A percentile compares a stretch with the other conserved stretches of the same genome.
phyloP scores from a whole-genome alignment of 2,329 filamentous ascomycete genomes.

The Aureobasidium sp. region DNA sequence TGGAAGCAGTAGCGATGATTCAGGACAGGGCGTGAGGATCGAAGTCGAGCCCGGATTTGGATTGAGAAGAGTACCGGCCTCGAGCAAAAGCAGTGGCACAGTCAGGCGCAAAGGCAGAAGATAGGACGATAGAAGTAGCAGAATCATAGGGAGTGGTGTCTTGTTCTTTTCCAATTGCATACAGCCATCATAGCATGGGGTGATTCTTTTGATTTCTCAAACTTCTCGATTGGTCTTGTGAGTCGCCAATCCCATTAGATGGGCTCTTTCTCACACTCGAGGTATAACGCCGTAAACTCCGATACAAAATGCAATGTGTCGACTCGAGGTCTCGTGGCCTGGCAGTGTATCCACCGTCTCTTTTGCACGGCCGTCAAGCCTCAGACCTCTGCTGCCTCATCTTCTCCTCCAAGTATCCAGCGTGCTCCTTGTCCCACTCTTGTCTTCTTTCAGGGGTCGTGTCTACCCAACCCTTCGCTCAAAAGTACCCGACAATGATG shows the following conservation, averaged over 20 bases:
- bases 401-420: neutral
- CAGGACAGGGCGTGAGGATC: slow-evolving; percentile 12
- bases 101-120: slow-evolving; percentile 16
- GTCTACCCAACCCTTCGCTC: neutral
- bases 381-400: neutral
- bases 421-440: neutral
- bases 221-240: neutral
- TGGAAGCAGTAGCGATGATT: slow-evolving; percentile 17
- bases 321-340: neutral
- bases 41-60: slow-evolving; percentile 15
- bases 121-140: neutral
- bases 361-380: neutral
- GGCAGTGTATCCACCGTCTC: neutral
- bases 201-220: neutral
- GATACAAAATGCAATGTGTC: slow-evolving; percentile 6
- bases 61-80: slow-evolving; percentile 15
- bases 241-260: neutral
- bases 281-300: slow-evolving; percentile 2
- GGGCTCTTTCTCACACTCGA: neutral
- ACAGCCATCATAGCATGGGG: neutral
- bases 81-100: slow-evolving; percentile 12
- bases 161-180: neutral
- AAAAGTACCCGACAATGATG: slow-evolving; percentile 33
- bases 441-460: neutral
- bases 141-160: neutral